Evolutionary conservation across 805 yeast species (phyloP).

Genomic region (Debaryomyces maramus): DNA sequence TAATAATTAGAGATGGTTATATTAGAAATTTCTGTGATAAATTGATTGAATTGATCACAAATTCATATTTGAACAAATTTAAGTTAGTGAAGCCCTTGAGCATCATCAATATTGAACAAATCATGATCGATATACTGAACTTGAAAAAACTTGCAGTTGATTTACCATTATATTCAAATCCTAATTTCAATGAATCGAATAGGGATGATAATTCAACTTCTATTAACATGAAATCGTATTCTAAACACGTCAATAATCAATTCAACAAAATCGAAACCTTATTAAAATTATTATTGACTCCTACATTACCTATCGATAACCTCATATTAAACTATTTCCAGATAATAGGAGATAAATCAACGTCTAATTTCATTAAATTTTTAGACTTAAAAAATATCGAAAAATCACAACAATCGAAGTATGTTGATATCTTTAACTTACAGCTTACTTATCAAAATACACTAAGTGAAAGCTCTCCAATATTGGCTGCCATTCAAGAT

Average conservation of each 20-base stretch:
- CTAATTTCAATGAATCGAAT: constrained; percentile 28
- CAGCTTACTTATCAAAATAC: constrained; percentile 30
- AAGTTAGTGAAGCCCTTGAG: constrained; percentile 67
- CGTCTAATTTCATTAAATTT: constrained; percentile 63
- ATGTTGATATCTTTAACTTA: constrained; percentile 37
- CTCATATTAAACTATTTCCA: constrained; percentile 66
- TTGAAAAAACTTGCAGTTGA: constrained; percentile 54
- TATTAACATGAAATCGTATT: constrained; percentile 28
- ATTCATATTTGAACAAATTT: constrained; percentile 57
- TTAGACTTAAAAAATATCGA: constrained; percentile 61
- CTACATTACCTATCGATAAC: constrained; percentile 58
- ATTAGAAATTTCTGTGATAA: constrained; percentile 74
- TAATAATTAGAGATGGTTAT: constrained; percentile 68
- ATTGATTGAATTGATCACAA: constrained; percentile 62
- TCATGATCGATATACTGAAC: constrained; percentile 68
- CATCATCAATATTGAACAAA: constrained; percentile 72
- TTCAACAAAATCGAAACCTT: constrained; percentile 54
- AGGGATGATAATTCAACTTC: constrained; percentile 17
- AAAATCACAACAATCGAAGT: constrained; percentile 25
- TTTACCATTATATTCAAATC: constrained; percentile 44
- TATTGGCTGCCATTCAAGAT: constrained; percentile 33
- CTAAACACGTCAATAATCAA: constrained; percentile 45
- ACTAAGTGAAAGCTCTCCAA: constrained; percentile 28
- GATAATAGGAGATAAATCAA: constrained; percentile 63
- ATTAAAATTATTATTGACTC: constrained; percentile 67